Base-by-base conservation (phyloP, 2,329 filamentous ascomycete species). In the Diaporthe ilicicola region DNA sequence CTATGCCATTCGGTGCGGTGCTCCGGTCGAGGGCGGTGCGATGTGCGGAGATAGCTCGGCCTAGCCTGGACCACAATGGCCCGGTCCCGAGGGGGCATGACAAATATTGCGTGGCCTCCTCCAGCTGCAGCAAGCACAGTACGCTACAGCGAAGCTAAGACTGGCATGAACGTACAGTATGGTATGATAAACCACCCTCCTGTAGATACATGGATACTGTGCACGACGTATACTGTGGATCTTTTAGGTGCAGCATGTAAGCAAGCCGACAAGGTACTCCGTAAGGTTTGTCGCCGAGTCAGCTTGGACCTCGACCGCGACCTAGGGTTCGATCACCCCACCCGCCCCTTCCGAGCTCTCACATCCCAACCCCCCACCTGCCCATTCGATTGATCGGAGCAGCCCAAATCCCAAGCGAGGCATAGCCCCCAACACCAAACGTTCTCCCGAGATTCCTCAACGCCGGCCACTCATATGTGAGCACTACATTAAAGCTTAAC, bases 1-100 rank as follows among this genome's bases (percentile, higher is more conserved):
- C 22, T 22, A 24, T 27, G 48, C 48, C 48, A 29, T 17, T 17
- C 48, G 48, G 48, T 29, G 13, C 48, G 24, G 24, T 54, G 51
- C 29, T n/a, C n/a, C 32, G 32, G 32, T 34, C 32, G 9, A 34
- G 32, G 4, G 32, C 32, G 32, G 32, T 9, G 32, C 32, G 32
- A 54, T 5, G 10, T 22, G 39, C 68, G 68, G 68, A 70, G 59
- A 70, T 66, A 70, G 59, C 50, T 70, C 68, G 68, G 68, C 12
- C 48, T 70, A 48, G 27, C 17, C 39, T n/a, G 3, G 51, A 34
- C 51, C 32, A 9, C 32, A 37, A 55, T 34, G 32, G 4, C 29
- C 48, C 24, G 24, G 48, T 51, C 24, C 48, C 48, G 48, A 24
- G 48, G 48, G 5, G 48, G 10, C 48, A 29, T 51, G 48, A 51